Evolutionary conservation across 2,329 filamentous ascomycete species (phyloP).

Genomic region (Parastagonospora avenae): DNA sequence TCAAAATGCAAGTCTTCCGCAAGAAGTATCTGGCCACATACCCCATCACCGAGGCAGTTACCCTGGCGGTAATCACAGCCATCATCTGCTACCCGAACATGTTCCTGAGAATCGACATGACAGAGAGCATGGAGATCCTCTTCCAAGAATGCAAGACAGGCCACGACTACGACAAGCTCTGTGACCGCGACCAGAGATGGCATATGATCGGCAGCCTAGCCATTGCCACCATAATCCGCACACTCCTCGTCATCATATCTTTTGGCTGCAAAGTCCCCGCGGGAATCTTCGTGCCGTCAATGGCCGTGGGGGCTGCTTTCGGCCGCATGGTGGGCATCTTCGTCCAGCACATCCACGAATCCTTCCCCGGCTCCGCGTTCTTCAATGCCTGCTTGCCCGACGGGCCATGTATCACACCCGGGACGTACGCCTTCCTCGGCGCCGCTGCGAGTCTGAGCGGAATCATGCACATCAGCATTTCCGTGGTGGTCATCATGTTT

Average conservation of each 20-base stretch:
- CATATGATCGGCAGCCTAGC: constrained; percentile 78
- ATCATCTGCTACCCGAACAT: constrained; percentile 96
- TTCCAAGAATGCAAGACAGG: constrained; percentile 91
- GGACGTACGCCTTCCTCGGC: constrained; percentile 94
- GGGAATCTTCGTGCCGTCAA: constrained; percentile 96
- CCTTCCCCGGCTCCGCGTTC: constrained; percentile 79
- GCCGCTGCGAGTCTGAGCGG: constrained; percentile 90
- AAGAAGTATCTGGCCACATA: constrained; percentile 89
- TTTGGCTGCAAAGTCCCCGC: constrained; percentile 98
- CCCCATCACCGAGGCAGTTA: constrained; percentile 82
- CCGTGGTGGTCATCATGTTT: constrained; percentile 99
- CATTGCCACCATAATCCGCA: constrained; percentile 78
- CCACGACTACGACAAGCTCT: constrained; percentile 88
- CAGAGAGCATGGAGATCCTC: constrained; percentile 97
- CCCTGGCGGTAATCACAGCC: constrained; percentile 82
- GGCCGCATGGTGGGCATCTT: constrained; percentile 93
- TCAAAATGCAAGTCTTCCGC: constrained; percentile 86
- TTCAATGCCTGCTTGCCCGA: constrained; percentile 90
- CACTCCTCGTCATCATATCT: constrained; percentile 88
- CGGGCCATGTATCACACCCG: constrained; percentile 93
- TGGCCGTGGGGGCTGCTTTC: constrained; percentile 95
- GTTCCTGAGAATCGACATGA: constrained; percentile 97
- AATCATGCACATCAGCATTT: constrained; percentile 98
- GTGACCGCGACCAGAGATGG: constrained; percentile 78
- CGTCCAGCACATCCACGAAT: constrained; percentile 86